These are phyloP conservation scores for Aspergillus sp. DNA, from an alignment of 2,329 filamentous ascomycete species.

Conservation along the genomic window DNA sequence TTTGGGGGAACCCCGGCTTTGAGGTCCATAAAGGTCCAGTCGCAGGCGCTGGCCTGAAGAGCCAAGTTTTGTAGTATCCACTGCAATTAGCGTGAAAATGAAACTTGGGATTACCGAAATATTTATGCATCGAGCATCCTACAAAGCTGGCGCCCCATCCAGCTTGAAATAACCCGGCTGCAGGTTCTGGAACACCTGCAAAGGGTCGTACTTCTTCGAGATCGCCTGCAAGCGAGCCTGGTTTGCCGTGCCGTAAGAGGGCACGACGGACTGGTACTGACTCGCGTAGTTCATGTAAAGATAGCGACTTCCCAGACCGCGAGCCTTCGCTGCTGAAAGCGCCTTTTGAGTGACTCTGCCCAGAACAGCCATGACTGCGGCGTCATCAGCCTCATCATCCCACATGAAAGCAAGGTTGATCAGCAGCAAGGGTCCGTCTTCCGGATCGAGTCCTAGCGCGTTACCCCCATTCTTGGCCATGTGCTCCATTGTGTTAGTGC, in stretches of 20 bases:
- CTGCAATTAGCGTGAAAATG: too few species aligned
- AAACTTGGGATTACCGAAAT: too few species aligned
- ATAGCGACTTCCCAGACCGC: constrained; percentile 23
- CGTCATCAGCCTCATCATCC: constrained; percentile 34
- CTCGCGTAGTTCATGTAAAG: constrained; percentile 54
- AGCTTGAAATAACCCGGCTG: constrained; percentile 51
- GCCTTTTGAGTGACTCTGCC: constrained; percentile 30
- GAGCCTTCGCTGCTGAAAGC: constrained; percentile 30
- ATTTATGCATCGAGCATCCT: too few species aligned
- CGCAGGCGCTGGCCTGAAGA: too few species aligned
- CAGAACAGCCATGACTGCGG: constrained; percentile 26
- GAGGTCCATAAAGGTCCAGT: too few species aligned
- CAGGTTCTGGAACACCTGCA: constrained; percentile 42
- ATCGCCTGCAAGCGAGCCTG: constrained; percentile 33
- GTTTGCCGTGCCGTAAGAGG: constrained; percentile 46
- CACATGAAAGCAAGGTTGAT: constrained; percentile 36
- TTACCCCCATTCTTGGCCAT: constrained; percentile 28
- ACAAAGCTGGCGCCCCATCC: background rate
- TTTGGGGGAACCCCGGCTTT: too few species aligned
- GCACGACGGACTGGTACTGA: constrained; percentile 45
- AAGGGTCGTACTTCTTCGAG: constrained; percentile 44
- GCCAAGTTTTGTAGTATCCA: too few species aligned
- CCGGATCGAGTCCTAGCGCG: constrained; percentile 8
- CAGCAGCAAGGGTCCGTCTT: constrained; percentile 14
- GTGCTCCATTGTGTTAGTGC: constrained; percentile 29